These are phyloP conservation scores for Saxophila tyrrhenica DNA, from an alignment of 495 filamentous ascomycete genomes.

Conservation along the genomic window DNA sequence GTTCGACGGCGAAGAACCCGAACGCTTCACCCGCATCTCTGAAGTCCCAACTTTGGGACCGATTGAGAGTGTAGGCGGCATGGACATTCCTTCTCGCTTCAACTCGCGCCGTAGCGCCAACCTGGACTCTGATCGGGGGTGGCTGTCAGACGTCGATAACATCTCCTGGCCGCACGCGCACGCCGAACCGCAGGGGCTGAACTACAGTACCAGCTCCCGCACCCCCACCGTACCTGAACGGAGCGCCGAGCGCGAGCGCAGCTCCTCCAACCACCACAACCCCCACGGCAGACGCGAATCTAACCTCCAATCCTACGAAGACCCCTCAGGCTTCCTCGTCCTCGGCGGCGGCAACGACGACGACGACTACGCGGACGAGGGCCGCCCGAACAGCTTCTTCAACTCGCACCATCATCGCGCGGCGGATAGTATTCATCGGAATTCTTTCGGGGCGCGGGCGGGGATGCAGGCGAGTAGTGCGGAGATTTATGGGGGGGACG, in stretches of 20 bases:
- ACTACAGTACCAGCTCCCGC: neutral
- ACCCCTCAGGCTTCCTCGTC: neutral
- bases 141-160: slow-evolving; percentile 9
- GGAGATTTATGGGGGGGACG: slow-evolving; percentile 11
- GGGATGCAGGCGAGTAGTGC: slow-evolving; percentile 10
- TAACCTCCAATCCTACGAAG: neutral
- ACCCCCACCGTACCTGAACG: neutral
- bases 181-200: too few species aligned
- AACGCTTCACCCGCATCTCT: slow-evolving; percentile 3
- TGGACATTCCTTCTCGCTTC: slow-evolving; percentile 16
- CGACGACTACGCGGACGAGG: neutral
- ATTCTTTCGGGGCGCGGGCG: slow-evolving; percentile 13
- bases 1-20: neutral
- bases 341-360: neutral
- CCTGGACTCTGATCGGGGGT: slow-evolving; percentile 1
- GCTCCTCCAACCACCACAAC: neutral
- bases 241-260: neutral
- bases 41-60: slow-evolving; percentile 12
- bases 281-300: neutral
- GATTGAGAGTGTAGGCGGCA: slow-evolving; percentile 7
- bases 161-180: slow-evolving; percentile 12
- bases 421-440: slow-evolving; percentile 14
- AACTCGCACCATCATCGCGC: slow-evolving; percentile 9
- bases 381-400: slow-evolving; percentile 9
- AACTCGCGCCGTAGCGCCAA: slow-evolving; percentile 5